A percentile compares a stretch with the other conserved stretches of the same genome.
These are phyloP conservation scores for Metarhizium guizhouense DNA, from an alignment of 2,329 filamentous ascomycete species.

Conservation along the genomic window DNA sequence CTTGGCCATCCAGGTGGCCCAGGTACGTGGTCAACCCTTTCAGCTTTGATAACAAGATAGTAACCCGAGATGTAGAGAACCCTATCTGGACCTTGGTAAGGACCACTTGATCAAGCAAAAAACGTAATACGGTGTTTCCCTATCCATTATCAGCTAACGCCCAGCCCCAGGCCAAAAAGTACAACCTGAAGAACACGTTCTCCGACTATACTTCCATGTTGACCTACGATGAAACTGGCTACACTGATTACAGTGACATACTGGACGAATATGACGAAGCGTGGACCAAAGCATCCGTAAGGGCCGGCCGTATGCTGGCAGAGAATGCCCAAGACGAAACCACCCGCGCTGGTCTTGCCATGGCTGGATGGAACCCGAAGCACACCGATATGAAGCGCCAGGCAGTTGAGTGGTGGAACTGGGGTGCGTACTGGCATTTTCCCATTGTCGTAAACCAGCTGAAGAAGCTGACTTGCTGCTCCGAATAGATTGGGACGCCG, in stretches of 20 bases:
- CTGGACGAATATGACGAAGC: constrained; percentile 40
- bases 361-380: constrained; percentile 55
- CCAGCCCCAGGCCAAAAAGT: constrained; percentile 38
- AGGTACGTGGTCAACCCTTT: constrained; percentile 8
- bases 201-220: constrained; percentile 50
- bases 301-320: constrained; percentile 47
- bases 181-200: constrained; percentile 43
- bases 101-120: not conserved
- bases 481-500: constrained; percentile 43
- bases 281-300: constrained; percentile 34
- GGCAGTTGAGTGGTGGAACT: constrained; percentile 50
- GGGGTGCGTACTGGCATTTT: constrained; percentile 18
- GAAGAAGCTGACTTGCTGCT: not conserved
- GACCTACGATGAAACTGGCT: constrained; percentile 52
- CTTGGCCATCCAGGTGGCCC: constrained; percentile 15
- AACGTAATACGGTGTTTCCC: not conserved
- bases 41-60: not conserved
- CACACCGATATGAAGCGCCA: constrained; percentile 42
- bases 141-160: not conserved
- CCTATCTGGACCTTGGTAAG: constrained; percentile 49
- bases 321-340: constrained; percentile 54
- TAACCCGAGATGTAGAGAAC: constrained; percentile 32
- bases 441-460: not conserved
- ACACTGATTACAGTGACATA: constrained; percentile 38
- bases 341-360: constrained; percentile 45